phyloP scores from a whole-genome alignment of 1,284 basidiomycete genomes.

The Malassezia vespertilionis region DNA sequence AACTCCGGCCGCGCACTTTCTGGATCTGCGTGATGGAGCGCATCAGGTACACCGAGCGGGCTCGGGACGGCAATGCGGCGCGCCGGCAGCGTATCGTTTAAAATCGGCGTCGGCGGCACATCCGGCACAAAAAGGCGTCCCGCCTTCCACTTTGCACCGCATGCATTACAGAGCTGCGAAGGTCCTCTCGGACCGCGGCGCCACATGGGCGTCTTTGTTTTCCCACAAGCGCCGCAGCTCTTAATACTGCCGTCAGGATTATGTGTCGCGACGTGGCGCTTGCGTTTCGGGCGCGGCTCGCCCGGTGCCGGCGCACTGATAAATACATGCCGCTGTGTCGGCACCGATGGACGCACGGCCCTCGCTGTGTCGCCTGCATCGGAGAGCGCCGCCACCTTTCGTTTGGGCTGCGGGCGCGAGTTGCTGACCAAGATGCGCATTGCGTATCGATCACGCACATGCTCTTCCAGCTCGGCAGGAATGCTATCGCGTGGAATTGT shows the following conservation, averaged over 20 bases:
- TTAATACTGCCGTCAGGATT: conserved; percentile 43
- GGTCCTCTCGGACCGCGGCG: conserved; percentile 39
- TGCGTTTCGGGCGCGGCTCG: conserved; percentile 29
- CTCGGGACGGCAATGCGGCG: conserved; percentile 13
- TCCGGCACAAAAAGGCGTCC: conserved; percentile 39
- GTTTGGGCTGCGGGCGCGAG: conserved; percentile 34
- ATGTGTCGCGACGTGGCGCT: conserved; percentile 43
- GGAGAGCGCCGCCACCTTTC: conserved; percentile 27
- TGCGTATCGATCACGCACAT: conserved; percentile 35
- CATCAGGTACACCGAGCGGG: too few relatives aligned
- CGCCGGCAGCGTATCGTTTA: conserved; percentile 20
- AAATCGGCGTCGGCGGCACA: conserved; percentile 33
- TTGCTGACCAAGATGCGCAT: conserved; percentile 26
- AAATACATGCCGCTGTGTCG: too few relatives aligned
- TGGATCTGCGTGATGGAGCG: too few relatives aligned
- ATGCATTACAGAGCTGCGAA: conserved; percentile 42
- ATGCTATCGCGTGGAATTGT: conserved; percentile 14
- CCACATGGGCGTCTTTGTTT: conserved; percentile 46
- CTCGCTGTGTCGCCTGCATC: conserved; percentile 2
- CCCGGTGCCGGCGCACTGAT: not conserved
- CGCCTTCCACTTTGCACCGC: conserved; percentile 43
- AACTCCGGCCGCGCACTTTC: not conserved
- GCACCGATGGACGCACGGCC: too few relatives aligned
- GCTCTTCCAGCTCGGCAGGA: conserved; percentile 34
- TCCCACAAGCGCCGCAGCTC: conserved; percentile 41